Base-by-base conservation (phyloP, 2,329 filamentous ascomycete species). In the Fusarium siculi region DNA sequence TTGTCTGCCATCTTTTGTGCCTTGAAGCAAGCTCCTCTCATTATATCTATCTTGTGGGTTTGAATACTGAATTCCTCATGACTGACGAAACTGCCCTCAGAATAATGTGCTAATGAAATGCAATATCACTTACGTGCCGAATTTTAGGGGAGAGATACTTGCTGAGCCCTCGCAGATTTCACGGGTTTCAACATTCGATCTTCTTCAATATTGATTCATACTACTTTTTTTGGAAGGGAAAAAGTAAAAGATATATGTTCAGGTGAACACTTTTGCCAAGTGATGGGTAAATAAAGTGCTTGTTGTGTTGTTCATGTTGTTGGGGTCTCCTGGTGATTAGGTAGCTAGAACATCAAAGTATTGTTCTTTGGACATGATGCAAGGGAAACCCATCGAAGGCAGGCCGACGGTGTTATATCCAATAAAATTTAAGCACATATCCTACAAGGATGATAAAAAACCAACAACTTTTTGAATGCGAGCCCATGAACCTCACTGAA, bases 51-150 rank as follows among this genome's bases (percentile, higher is more conserved):
- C 37, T 49, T 68, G 71, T 73, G 71, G 71, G 71, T 73, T 46
- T 72, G 62, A 68, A 74, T 73, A 64, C 67, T 65, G 71, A 68
- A 58, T 28, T 59, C 63, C 54, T 70, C 23, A 53, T 46, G 50
- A 68, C 71, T 73, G 71, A 74, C 71, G 25, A 44, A 52, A 34
- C 7, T 44, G n/a, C 49, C 36, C 44, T 37, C 40, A 57, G 63
- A 71, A 62, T 39, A 25, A 37, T 44, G 46, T 67, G 66, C 53
- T 67, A 56, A 49, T 64, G 32, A 63, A 59, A 21, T 72, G 34
- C 49, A 47, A 71, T 36, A 36, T 57, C 37, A 50, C 46, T 39
- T 40, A n/a, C 32, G 42, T 36, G 39, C 43, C 19, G 14, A n/a
- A 19, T 37, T 34, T 25, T 25, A 25, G 61, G 30, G 25, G 28